Percentiles rank a stretch among this genome's conserved stretches.
These are phyloP conservation scores for Phytopythium cucurbitacearum DNA, from an alignment of 352 stramenopile genomes.

Conservation along the genomic window DNA sequence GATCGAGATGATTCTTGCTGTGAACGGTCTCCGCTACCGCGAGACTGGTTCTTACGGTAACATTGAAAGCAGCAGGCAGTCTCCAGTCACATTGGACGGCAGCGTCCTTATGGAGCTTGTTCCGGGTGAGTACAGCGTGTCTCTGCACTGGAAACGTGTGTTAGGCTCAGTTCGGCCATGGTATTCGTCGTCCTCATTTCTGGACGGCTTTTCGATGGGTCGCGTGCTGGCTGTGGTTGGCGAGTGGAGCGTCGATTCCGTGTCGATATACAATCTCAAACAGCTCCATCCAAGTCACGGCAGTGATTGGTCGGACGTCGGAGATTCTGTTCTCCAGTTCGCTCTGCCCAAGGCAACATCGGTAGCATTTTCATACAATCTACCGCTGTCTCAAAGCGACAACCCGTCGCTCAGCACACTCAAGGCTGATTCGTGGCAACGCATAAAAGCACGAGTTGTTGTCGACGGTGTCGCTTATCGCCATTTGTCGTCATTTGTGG, in stretches of 20 bases:
- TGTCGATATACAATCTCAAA: slow-evolving; percentile 58
- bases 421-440: slow-evolving; percentile 37
- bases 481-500: slow-evolving; percentile 63
- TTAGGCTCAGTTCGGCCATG: slow-evolving; percentile 43
- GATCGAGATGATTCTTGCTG: slow-evolving; percentile 53
- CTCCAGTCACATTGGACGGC: slow-evolving; percentile 45
- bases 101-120: slow-evolving; percentile 62
- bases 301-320: slow-evolving; percentile 68
- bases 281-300: slow-evolving; percentile 7
- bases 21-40: slow-evolving; percentile 63
- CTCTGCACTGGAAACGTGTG: slow-evolving; percentile 58
- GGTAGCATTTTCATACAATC: slow-evolving; percentile 68
- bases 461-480: slow-evolving; percentile 66
- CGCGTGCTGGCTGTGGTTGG: slow-evolving; percentile 50
- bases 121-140: slow-evolving; percentile 56
- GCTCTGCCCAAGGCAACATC: slow-evolving; percentile 42
- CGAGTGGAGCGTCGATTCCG: slow-evolving; percentile 30
- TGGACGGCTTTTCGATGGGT: slow-evolving; percentile 74
- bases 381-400: slow-evolving; percentile 65
- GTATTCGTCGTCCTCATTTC: slow-evolving; percentile 48
- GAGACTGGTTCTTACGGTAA: slow-evolving; percentile 68
- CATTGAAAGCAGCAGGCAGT: slow-evolving; percentile 47
- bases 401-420: slow-evolving; percentile 63
- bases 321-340: slow-evolving; percentile 74
- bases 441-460: slow-evolving; percentile 57